phyloP scores from a whole-genome alignment of 352 stramenopile genomes.

The Phytopythium helicoides region DNA sequence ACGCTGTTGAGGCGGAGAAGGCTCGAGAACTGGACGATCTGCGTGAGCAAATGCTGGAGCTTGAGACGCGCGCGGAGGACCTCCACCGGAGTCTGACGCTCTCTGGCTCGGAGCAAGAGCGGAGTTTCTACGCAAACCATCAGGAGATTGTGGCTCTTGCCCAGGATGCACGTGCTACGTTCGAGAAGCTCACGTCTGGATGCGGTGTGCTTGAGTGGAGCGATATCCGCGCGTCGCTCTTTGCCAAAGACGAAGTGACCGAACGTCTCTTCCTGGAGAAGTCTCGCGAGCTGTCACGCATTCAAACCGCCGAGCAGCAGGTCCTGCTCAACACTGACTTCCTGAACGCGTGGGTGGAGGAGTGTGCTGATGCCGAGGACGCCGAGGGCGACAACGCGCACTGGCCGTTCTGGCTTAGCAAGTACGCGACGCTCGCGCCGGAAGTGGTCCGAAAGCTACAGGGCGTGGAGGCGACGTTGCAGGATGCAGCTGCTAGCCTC shows the following conservation, averaged over 20 bases:
- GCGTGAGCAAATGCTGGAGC: slow-evolving; percentile 27
- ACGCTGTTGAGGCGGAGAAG: slow-evolving; percentile 35
- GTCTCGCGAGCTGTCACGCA: slow-evolving; percentile 29
- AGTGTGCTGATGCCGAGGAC: not conserved
- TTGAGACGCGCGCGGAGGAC: slow-evolving; percentile 34
- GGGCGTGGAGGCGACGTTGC: slow-evolving; percentile 36
- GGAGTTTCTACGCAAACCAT: slow-evolving; percentile 39
- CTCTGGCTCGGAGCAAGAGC: slow-evolving; percentile 27
- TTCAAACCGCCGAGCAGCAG: slow-evolving; percentile 47
- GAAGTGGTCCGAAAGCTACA: slow-evolving; percentile 44
- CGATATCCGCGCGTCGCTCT: slow-evolving; percentile 43
- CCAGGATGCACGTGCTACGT: slow-evolving; percentile 44
- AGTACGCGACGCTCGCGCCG: slow-evolving; percentile 50
- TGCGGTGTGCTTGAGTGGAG: slow-evolving; percentile 61
- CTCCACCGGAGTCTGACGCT: slow-evolving; percentile 15
- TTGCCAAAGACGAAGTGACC: slow-evolving; percentile 43
- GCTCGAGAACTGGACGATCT: slow-evolving; percentile 37
- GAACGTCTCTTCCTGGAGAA: slow-evolving; percentile 27
- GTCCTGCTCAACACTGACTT: slow-evolving; percentile 65
- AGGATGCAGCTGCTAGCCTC: slow-evolving; percentile 13
- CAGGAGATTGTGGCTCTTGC: slow-evolving; percentile 42
- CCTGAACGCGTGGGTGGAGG: slow-evolving; percentile 40
- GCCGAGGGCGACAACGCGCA: not conserved
- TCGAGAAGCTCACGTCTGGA: slow-evolving; percentile 50
- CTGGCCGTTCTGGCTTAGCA: slow-evolving; percentile 33